Percentiles rank a stretch among this genome's conserved stretches.
Evolutionary conservation across 2,329 filamentous ascomycete species (phyloP).

Genomic region (Blumeria hordei): DNA sequence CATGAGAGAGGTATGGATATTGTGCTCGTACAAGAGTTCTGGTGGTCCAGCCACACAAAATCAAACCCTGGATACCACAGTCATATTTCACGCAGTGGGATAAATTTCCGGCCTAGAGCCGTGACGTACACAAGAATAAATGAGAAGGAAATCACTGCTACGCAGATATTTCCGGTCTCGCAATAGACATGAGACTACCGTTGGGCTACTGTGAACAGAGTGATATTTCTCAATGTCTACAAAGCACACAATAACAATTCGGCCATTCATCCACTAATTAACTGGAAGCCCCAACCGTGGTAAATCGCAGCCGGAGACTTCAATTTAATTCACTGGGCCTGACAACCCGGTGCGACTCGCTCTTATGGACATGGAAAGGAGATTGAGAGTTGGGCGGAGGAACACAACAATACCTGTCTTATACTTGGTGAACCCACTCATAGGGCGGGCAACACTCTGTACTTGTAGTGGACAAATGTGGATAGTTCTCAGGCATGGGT

Average conservation of each 20-base stretch:
- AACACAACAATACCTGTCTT: neutral
- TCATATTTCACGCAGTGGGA: neutral
- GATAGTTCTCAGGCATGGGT: neutral
- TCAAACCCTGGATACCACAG: neutral
- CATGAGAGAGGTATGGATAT: neutral
- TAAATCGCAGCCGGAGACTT: too few species aligned
- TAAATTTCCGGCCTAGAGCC: neutral
- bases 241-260: too few species aligned
- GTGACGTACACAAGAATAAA: neutral
- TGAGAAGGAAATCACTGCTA: neutral
- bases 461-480: neutral
- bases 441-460: neutral
- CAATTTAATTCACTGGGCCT: too few species aligned
- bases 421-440: neutral
- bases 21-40: neutral
- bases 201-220: neutral
- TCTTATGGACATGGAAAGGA: too few species aligned
- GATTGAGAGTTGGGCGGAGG: neutral
- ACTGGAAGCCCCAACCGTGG: too few species aligned
- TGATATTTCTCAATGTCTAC: too few species aligned
- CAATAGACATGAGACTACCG: neutral
- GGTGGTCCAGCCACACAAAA: neutral
- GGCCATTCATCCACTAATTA: too few species aligned
- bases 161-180: neutral
- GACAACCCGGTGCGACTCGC: too few species aligned